Conservation (phyloP, 2,329 filamentous ascomycete species). For the Huntiella omanensis region DNA sequence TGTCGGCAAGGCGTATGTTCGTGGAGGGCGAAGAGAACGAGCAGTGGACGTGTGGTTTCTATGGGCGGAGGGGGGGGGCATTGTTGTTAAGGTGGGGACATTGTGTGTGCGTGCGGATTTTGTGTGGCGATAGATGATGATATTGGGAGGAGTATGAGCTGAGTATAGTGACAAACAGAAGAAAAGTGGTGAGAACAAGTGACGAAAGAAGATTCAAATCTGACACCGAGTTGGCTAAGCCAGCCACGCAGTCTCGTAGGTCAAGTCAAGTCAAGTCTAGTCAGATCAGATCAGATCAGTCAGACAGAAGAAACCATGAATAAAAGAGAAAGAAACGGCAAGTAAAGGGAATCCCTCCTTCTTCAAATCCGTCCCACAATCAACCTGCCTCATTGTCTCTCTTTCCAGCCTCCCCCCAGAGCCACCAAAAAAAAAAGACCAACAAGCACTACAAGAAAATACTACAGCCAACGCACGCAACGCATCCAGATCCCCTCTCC, state of each 20-base stretch:
- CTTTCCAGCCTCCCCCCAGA: too few species aligned
- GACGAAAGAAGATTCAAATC: background rate
- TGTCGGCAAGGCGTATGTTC: background rate
- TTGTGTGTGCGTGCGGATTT: background rate
- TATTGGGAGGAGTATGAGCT: background rate
- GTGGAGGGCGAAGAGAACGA: background rate
- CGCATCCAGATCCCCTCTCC: too few species aligned
- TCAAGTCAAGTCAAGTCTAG: too few species aligned
- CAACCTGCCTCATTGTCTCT: too few species aligned
- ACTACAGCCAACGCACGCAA: too few species aligned
- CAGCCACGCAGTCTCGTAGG: too few species aligned
- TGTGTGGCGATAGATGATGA: background rate
- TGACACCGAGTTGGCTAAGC: background rate
- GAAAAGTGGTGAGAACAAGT: conserved; percentile 1
- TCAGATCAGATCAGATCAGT: too few species aligned
- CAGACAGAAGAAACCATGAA: background rate
- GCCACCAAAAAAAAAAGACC: too few species aligned
- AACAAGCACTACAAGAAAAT: too few species aligned
- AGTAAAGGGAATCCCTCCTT: too few species aligned
- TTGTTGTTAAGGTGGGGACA: background rate
- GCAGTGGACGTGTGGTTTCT: conserved; percentile 4
- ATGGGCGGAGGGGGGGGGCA: conserved; percentile 6
- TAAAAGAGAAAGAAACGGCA: background rate
- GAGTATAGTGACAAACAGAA: background rate
- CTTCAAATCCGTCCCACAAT: too few species aligned